Conservation (phyloP, 2,329 filamentous ascomycete species). For the Pseudogymnoascus sp. region DNA sequence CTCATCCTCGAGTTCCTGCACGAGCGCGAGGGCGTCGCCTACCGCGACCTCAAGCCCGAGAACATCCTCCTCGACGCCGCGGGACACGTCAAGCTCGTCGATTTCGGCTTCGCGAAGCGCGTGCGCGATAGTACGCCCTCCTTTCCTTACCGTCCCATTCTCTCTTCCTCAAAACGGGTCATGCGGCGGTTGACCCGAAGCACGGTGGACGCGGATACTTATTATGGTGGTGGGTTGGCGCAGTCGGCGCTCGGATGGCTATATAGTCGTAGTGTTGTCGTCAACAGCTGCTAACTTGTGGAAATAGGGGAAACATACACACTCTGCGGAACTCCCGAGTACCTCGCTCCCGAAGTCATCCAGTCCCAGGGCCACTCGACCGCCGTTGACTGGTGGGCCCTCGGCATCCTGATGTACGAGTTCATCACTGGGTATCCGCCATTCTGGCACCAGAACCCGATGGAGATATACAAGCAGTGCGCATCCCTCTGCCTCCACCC, state of each 20-base stretch:
- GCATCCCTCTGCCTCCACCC: slow-evolving; percentile 23
- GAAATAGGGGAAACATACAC: slow-evolving; percentile 65
- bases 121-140: slow-evolving; percentile 49
- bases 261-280: neutral
- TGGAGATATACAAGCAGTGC: slow-evolving; percentile 77
- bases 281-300: neutral
- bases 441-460: slow-evolving; percentile 80
- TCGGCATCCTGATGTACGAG: slow-evolving; percentile 78
- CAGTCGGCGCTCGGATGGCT: neutral
- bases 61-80: slow-evolving; percentile 72
- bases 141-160: slow-evolving; percentile 10
- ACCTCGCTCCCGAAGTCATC: slow-evolving; percentile 78
- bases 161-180: neutral
- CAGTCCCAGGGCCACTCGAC: slow-evolving; percentile 70
- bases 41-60: slow-evolving; percentile 76
- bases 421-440: slow-evolving; percentile 79
- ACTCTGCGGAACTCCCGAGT: slow-evolving; percentile 76
- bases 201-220: slow-evolving; percentile 2
- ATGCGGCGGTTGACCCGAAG: slow-evolving; percentile 6
- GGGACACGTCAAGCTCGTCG: slow-evolving; percentile 74
- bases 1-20: slow-evolving; percentile 75
- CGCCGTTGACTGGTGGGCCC: slow-evolving; percentile 81
- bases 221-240: slow-evolving; percentile 8
- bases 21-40: slow-evolving; percentile 71
- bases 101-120: slow-evolving; percentile 80